Percentiles rank a stretch among this genome's conserved stretches.
Evolutionary conservation across 768 basidiomycete species (phyloP).

Genomic region (Termitomyces sp.): DNA sequence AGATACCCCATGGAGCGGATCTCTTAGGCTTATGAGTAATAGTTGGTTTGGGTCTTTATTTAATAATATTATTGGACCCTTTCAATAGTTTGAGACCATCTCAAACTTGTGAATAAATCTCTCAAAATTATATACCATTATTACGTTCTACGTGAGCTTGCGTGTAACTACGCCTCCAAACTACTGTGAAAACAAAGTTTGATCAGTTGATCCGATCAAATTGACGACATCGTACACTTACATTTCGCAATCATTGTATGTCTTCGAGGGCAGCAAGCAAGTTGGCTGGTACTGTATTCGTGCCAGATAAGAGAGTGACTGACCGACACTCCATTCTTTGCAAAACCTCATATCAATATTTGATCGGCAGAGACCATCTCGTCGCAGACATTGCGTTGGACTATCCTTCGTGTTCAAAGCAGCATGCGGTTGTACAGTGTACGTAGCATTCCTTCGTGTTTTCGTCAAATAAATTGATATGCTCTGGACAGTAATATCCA

Average conservation of each 20-base stretch:
- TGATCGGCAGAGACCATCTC: constrained; percentile 83
- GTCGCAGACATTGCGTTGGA: constrained; percentile 86
- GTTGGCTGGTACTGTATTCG: constrained; percentile 52
- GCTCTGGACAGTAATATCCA: constrained; percentile 70
- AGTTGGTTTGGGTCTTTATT: no score
- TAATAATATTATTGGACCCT: no score
- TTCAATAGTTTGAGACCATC: no score
- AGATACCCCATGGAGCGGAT: no score
- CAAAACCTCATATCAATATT: constrained; percentile 84
- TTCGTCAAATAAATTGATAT: constrained; percentile 4
- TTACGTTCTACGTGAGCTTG: no score
- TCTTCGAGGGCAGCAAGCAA: constrained; percentile 94
- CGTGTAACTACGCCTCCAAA: no score
- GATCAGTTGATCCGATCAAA: no score
- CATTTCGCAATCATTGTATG: constrained; percentile 50
- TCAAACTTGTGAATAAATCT: no score
- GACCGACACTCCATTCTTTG: background rate
- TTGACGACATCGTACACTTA: no score
- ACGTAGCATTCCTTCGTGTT: constrained; percentile 17
- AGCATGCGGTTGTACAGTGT: constrained; percentile 97
- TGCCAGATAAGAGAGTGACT: background rate
- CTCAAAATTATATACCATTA: no score
- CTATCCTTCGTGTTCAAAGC: constrained; percentile 97
- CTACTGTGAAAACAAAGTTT: no score
- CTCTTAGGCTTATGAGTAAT: no score